Evolutionary conservation across 805 yeast genomes (phyloP).

Genomic region (Candida nemodendra): DNA sequence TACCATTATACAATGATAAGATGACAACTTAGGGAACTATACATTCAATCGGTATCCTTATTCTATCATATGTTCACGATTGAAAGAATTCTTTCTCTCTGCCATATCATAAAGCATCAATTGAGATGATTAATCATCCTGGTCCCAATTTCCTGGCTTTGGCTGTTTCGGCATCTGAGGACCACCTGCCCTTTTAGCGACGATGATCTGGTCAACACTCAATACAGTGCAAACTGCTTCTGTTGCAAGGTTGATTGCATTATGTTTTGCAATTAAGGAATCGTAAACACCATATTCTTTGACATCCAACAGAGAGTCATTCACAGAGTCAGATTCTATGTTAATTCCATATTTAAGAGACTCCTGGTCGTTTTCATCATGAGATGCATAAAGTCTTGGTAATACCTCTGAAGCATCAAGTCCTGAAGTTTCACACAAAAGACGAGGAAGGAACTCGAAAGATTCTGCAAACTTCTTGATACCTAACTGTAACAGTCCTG

Average conservation of each 20-base stretch:
- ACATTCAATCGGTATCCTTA: too few species aligned
- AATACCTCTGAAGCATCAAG: constrained; percentile 86
- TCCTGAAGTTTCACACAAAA: constrained; percentile 93
- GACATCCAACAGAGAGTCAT: constrained; percentile 71
- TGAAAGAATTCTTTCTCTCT: too few species aligned
- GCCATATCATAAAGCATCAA: too few species aligned
- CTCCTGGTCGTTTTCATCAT: constrained; percentile 48
- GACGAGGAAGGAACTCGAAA: constrained; percentile 90
- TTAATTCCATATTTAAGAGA: constrained; percentile 61
- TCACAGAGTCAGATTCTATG: constrained; percentile 64
- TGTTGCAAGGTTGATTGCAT: constrained; percentile 90
- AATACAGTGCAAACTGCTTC: constrained; percentile 91
- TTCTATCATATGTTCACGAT: too few species aligned
- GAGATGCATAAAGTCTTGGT: constrained; percentile 86
- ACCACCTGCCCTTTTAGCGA: constrained; percentile 99
- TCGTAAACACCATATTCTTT: constrained; percentile 71
- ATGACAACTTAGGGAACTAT: too few species aligned
- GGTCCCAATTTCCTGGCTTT: constrained; percentile 95
- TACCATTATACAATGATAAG: too few species aligned
- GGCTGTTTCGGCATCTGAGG: constrained; percentile 86
- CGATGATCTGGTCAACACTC: constrained; percentile 94
- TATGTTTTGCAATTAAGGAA: constrained; percentile 72
- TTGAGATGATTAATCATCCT: constrained; percentile 56
- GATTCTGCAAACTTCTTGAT: constrained; percentile 93
- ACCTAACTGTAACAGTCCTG: constrained; percentile 90